Evolutionary conservation across 2,329 filamentous ascomycete species (phyloP).

Genomic region (Fusarium avenaceum): DNA sequence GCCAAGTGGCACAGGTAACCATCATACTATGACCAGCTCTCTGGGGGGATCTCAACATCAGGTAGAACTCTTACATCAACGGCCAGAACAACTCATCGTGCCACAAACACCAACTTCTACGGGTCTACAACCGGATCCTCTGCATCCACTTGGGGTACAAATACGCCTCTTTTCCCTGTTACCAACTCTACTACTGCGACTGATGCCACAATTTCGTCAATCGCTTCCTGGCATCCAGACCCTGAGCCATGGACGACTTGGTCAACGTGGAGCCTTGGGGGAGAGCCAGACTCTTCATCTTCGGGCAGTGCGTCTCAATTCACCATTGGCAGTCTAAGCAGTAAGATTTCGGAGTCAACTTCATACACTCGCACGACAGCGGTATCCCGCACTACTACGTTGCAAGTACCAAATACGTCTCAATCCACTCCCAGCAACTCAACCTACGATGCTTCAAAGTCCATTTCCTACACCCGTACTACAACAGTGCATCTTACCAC

Average conservation of each 20-base stretch:
- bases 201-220: slow-evolving; percentile 15
- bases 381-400: slow-evolving; percentile 13
- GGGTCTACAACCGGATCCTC: slow-evolving; percentile 8
- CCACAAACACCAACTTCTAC: slow-evolving; percentile 25
- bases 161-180: slow-evolving; percentile 18
- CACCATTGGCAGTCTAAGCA: slow-evolving; percentile 33
- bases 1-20: slow-evolving; percentile 14
- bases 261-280: slow-evolving; percentile 31
- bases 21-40: slow-evolving; percentile 9
- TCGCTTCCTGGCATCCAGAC: slow-evolving; percentile 18
- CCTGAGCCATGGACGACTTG: slow-evolving; percentile 29
- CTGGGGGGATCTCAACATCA: slow-evolving; percentile 2
- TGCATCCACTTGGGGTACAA: slow-evolving; percentile 18
- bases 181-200: slow-evolving; percentile 35
- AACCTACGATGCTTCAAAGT: too few relatives aligned
- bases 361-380: slow-evolving; percentile 20
- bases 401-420: slow-evolving; percentile 9
- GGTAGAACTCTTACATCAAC: slow-evolving; percentile 5
- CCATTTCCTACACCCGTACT: slow-evolving; percentile 4
- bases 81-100: slow-evolving; percentile 8
- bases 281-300: slow-evolving; percentile 4
- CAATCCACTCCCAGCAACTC: slow-evolving; percentile 26
- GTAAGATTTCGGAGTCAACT: slow-evolving; percentile 16
- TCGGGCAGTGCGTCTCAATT: slow-evolving; percentile 17
- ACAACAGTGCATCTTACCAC: slow-evolving; percentile 24